These are phyloP conservation scores for Dictyostelium firmibasis DNA, from an alignment of 78 protist genomes.

Conservation along the genomic window DNA sequence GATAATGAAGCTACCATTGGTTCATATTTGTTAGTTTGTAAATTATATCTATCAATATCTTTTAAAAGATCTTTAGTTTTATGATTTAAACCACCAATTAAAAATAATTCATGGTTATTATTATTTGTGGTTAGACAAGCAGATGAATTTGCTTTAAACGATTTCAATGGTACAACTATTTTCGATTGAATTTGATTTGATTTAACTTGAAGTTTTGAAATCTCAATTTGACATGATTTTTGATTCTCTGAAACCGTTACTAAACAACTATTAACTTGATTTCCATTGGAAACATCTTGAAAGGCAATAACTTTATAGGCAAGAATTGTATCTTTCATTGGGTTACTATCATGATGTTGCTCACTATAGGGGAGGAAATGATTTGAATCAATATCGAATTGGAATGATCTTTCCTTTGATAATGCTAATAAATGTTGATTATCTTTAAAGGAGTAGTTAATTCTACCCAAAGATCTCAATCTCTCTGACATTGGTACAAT, in stretches of 20 bases:
- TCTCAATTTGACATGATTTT: neutral
- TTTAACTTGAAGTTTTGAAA: neutral
- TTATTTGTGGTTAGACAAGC: neutral
- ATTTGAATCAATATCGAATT: conserved; percentile 13
- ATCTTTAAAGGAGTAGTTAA: neutral
- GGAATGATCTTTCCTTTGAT: neutral
- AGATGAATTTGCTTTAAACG: neutral
- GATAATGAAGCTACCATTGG: neutral
- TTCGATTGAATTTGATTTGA: conserved; percentile 3
- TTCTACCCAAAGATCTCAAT: neutral
- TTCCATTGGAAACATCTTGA: neutral
- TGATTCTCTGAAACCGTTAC: neutral
- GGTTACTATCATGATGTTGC: neutral
- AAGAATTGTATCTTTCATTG: neutral
- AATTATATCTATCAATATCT: conserved; percentile 20
- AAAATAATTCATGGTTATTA: neutral
- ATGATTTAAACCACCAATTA: conserved; percentile 48
- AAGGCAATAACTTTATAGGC: neutral
- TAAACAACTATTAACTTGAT: neutral
- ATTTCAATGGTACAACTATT: neutral
- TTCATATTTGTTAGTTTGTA: conserved; percentile 5
- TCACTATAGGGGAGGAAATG: neutral
- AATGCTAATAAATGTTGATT: neutral
- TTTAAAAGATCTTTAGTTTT: neutral
- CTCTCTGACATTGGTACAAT: neutral